Percentiles rank a stretch among this genome's conserved stretches.
phyloP scores from a whole-genome alignment of 2,329 filamentous ascomycete genomes.

The Huntiella abstrusa region DNA sequence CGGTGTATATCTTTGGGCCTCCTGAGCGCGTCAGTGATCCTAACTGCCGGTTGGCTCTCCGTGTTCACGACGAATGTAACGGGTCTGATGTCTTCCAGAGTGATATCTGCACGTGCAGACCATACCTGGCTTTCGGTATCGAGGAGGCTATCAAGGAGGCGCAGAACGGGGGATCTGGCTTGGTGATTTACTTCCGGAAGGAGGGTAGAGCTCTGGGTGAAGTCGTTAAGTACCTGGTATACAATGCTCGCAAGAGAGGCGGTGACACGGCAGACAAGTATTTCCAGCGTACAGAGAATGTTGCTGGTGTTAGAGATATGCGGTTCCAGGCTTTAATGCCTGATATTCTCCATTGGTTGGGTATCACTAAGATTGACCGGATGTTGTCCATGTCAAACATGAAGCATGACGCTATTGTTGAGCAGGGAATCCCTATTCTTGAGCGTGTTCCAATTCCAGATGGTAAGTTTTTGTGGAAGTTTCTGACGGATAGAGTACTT shows the following conservation, averaged over 20 bases:
- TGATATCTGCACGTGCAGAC: conserved; percentile 91
- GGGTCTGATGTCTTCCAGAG: conserved; percentile 95
- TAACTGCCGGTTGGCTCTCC: conserved; percentile 58
- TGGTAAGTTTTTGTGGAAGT: conserved; percentile 3
- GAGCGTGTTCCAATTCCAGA: conserved; percentile 11
- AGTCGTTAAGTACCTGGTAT: conserved; percentile 75
- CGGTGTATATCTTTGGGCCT: conserved; percentile 93
- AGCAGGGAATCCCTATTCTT: conserved; percentile 34
- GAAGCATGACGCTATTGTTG: conserved; percentile 80
- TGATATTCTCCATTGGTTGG: conserved; percentile 92
- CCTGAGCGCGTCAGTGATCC: conserved; percentile 86
- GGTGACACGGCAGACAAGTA: conserved; percentile 74
- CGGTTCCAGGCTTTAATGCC: conserved; percentile 97
- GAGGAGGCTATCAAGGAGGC: conserved; percentile 96
- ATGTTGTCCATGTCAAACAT: conserved; percentile 91
- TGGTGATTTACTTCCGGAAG: conserved; percentile 97
- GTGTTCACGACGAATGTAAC: conserved; percentile 74
- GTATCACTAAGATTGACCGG: conserved; percentile 93
- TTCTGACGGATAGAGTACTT: neutral
- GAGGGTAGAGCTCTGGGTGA: conserved; percentile 88
- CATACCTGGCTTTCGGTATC: conserved; percentile 91
- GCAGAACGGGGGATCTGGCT: conserved; percentile 78
- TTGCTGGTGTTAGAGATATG: conserved; percentile 93
- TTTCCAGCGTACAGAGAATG: conserved; percentile 94
- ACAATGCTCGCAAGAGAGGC: conserved; percentile 67